Evolutionary conservation across 805 yeast genomes (phyloP).

Genomic region (Lipomyces kockii): DNA sequence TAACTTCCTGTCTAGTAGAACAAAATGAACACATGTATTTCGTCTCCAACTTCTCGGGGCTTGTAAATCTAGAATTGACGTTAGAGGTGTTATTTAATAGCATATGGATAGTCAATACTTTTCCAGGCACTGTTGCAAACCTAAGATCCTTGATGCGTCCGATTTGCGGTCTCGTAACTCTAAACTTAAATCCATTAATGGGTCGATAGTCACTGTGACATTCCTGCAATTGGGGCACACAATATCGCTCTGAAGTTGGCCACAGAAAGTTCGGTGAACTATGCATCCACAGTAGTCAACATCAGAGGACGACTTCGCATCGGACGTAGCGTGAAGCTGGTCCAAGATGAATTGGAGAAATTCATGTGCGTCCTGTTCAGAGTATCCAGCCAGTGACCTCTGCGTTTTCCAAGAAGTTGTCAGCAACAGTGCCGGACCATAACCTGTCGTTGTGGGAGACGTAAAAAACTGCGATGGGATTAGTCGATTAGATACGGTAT

Average conservation of each 20-base stretch:
- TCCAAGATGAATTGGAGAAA: slow-evolving; percentile 91
- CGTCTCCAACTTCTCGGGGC: slow-evolving; percentile 74
- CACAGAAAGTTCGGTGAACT: slow-evolving; percentile 81
- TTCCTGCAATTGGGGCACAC: slow-evolving; percentile 71
- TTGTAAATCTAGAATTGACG: slow-evolving; percentile 62
- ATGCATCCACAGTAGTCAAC: slow-evolving; percentile 66
- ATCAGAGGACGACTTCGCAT: slow-evolving; percentile 13
- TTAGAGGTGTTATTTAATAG: neutral
- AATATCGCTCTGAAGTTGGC: slow-evolving; percentile 79
- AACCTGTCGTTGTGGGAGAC: slow-evolving; percentile 63
- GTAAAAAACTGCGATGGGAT: slow-evolving; percentile 57
- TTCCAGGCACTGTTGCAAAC: slow-evolving; percentile 42
- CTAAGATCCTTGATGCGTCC: slow-evolving; percentile 20
- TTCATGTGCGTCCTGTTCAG: slow-evolving; percentile 98
- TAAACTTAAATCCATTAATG: slow-evolving; percentile 84
- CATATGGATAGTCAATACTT: slow-evolving; percentile 18
- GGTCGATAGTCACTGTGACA: slow-evolving; percentile 76
- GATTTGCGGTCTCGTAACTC: slow-evolving; percentile 29
- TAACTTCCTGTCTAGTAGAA: slow-evolving; percentile 62
- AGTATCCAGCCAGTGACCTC: slow-evolving; percentile 86
- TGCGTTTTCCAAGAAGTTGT: slow-evolving; percentile 88
- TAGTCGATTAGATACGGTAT: neutral
- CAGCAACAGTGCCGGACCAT: slow-evolving; percentile 79
- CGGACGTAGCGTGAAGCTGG: slow-evolving; percentile 63
- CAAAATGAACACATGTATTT: slow-evolving; percentile 74